A percentile compares a stretch with the other conserved stretches of the same genome.
Conservation (phyloP, 2,329 filamentous ascomycete genomes). For the Sporothrix humicola region DNA sequence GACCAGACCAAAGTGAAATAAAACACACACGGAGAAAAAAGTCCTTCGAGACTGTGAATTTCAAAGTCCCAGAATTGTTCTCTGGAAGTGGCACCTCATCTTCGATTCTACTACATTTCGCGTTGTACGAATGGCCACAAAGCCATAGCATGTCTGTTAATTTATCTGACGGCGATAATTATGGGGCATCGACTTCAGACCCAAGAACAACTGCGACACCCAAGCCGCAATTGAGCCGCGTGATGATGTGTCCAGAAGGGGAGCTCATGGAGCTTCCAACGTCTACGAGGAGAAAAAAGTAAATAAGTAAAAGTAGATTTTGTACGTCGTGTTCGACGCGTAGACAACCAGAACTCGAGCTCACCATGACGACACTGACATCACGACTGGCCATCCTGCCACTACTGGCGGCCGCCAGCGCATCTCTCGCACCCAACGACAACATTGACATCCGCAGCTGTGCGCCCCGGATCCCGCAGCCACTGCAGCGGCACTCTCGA, state of each 20-base stretch:
- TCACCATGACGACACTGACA: neutral
- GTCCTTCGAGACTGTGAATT: too few relatives aligned
- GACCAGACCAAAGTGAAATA: too few relatives aligned
- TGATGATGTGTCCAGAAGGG: conserved; percentile 9
- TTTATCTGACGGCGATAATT: neutral
- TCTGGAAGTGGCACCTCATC: too few relatives aligned
- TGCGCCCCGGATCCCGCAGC: conserved; percentile 27
- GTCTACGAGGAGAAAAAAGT: neutral
- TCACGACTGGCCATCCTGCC: neutral
- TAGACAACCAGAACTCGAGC: neutral
- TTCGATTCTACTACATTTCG: too few relatives aligned
- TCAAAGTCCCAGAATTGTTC: too few relatives aligned
- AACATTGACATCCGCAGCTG: conserved; percentile 9
- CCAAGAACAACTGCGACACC: neutral
- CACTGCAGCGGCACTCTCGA: conserved; percentile 24
- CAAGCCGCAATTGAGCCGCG: conserved; percentile 22
- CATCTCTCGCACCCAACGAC: neutral
- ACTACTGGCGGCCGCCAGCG: neutral
- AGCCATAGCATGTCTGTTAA: conserved; percentile 12
- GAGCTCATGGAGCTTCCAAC: too few relatives aligned
- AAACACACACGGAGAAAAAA: too few relatives aligned
- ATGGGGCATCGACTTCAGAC: neutral
- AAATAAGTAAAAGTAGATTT: neutral
- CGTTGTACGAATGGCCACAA: neutral
- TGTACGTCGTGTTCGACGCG: neutral